These are phyloP conservation scores for Solanum pennellii DNA, from an alignment of 257 asterid genomes.

Conservation along the genomic window DNA sequence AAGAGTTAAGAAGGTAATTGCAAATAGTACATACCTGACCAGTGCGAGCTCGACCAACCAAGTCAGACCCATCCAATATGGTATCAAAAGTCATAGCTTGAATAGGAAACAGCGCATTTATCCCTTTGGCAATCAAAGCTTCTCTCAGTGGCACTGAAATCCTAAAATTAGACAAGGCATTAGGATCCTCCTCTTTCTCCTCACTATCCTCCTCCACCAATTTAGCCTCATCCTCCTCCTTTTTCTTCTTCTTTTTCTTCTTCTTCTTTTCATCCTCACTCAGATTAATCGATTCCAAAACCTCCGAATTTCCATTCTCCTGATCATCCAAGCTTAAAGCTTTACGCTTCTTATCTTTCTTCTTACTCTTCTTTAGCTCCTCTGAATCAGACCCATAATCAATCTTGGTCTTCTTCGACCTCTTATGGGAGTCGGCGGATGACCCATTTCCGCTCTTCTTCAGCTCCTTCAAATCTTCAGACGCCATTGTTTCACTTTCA, in stretches of 20 bases:
- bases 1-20: background rate
- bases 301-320: constrained; percentile 14
- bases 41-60: constrained; percentile 90
- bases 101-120: constrained; percentile 62
- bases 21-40: constrained; percentile 49
- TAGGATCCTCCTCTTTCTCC: constrained; percentile 28
- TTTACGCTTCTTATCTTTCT: constrained; percentile 64
- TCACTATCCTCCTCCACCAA: constrained; percentile 4
- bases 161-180: constrained; percentile 54
- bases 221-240: constrained; percentile 1
- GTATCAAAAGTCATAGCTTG: constrained; percentile 77
- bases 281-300: constrained; percentile 33
- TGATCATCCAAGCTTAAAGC: constrained; percentile 25
- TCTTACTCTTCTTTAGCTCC: constrained; percentile 22
- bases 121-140: constrained; percentile 48
- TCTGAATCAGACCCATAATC: constrained; percentile 46
- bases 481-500: constrained; percentile 20
- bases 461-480: constrained; percentile 22
- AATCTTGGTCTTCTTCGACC: constrained; percentile 37
- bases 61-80: constrained; percentile 67
- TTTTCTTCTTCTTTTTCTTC: constrained; percentile 23
- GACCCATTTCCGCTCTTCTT: constrained; percentile 25
- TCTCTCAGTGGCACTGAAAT: constrained; percentile 56
- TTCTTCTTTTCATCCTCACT: constrained; percentile 12
- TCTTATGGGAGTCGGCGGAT: constrained; percentile 21